phyloP scores from a whole-genome alignment of 257 asterid genomes.

The Voacanga thouarsii region DNA sequence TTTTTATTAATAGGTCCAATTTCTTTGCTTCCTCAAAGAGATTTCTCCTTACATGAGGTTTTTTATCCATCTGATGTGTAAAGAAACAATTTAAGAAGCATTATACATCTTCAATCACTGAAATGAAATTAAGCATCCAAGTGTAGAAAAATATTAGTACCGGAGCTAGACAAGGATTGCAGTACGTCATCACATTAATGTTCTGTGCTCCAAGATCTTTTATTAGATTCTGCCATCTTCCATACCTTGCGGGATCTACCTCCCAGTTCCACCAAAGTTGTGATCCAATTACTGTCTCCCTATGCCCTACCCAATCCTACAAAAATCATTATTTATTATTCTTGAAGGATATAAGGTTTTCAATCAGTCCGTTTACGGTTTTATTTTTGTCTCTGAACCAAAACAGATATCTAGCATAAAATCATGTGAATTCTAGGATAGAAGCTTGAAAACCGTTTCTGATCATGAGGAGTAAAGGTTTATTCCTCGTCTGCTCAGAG shows the following conservation, averaged over 20 bases:
- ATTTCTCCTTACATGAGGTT: conserved; percentile 54
- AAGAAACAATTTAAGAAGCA: background rate
- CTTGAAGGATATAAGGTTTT: background rate
- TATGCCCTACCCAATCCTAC: conserved; percentile 98
- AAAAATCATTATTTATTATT: background rate
- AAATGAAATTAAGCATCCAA: background rate
- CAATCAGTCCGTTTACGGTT: background rate
- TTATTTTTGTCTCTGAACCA: background rate
- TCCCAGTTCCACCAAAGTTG: conserved; percentile 99
- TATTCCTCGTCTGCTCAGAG: background rate
- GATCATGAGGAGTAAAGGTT: background rate
- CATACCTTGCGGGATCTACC: conserved; percentile 68
- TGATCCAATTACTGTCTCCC: conserved; percentile 89
- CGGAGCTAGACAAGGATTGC: conserved; percentile 98
- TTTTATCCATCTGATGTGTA: conserved; percentile 59
- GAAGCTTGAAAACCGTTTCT: background rate
- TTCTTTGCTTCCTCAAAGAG: conserved; percentile 77
- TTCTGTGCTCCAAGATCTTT: conserved; percentile 48
- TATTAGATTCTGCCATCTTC: conserved; percentile 69
- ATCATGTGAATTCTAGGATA: background rate
- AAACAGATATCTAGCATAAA: background rate
- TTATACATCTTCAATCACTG: background rate
- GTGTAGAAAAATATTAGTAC: conserved; percentile 30
- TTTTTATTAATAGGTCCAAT: conserved; percentile 74
- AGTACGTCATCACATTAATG: conserved; percentile 89